Conservation (phyloP, 176 grass and related monocot genomes). For the Oryza brachyantha region DNA sequence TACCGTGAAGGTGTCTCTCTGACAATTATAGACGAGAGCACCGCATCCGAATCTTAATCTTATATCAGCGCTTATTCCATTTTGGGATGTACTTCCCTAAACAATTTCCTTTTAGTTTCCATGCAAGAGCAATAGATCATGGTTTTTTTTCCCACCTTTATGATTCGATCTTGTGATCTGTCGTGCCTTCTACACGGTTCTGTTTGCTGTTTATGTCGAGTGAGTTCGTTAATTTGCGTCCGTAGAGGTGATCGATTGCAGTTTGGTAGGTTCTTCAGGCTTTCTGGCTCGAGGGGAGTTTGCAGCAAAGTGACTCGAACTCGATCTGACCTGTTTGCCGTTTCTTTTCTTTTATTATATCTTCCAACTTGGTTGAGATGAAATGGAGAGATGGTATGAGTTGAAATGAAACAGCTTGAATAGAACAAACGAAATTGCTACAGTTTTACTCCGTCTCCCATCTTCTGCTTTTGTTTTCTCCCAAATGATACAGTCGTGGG, state of each 20-base stretch:
- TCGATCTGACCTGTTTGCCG: neutral
- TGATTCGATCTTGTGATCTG: too few relatives aligned
- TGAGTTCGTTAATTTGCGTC: too few relatives aligned
- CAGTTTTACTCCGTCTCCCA: neutral
- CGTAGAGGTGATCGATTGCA: too few relatives aligned
- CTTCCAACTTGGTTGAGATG: too few relatives aligned
- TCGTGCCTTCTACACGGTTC: too few relatives aligned
- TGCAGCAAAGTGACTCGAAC: too few relatives aligned
- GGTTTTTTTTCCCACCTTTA: too few relatives aligned
- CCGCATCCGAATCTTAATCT: conserved; percentile 4
- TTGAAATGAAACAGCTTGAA: neutral
- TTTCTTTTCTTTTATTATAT: too few relatives aligned
- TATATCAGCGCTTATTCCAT: neutral
- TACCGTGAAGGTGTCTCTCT: neutral
- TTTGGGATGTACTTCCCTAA: conserved; percentile 29
- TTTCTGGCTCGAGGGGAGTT: too few relatives aligned
- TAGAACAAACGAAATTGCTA: neutral
- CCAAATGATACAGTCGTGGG: neutral
- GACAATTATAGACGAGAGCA: conserved; percentile 23
- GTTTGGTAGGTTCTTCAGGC: too few relatives aligned
- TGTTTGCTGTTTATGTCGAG: too few relatives aligned
- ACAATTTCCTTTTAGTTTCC: conserved; percentile 16
- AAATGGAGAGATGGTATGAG: too few relatives aligned
- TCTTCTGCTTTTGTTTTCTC: neutral
- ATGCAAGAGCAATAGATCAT: conserved; percentile 13